phyloP scores from a whole-genome alignment of 1,284 basidiomycete genomes.

The Schizophyllum commune region DNA sequence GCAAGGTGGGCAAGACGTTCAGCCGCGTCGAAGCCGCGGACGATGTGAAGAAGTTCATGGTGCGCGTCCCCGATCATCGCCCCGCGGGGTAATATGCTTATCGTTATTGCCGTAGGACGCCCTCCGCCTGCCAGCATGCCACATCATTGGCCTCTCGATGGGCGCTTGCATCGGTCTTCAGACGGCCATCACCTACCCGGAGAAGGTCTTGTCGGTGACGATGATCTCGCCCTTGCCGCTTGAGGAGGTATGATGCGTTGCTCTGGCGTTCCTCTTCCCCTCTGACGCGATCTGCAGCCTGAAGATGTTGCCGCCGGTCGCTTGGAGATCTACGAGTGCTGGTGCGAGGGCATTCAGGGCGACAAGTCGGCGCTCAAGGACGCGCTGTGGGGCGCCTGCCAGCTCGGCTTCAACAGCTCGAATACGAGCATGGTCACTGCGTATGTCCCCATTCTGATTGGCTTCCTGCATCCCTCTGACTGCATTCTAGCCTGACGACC shows the following conservation, averaged over 20 bases:
- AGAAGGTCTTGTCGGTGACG: slow-evolving; percentile 27
- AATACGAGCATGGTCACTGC: slow-evolving; percentile 20
- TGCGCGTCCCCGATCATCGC: slow-evolving; percentile 4
- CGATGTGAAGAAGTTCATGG: slow-evolving; percentile 25
- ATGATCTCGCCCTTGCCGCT: slow-evolving; percentile 29
- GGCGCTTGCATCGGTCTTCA: slow-evolving; percentile 29
- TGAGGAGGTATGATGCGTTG: slow-evolving; percentile 22
- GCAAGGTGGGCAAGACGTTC: slow-evolving; percentile 17
- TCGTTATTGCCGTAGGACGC: slow-evolving; percentile 18
- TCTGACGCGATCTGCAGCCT: slow-evolving; percentile 17
- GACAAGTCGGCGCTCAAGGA: slow-evolving; percentile 22
- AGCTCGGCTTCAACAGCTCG: slow-evolving; percentile 28
- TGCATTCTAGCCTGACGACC: slow-evolving; percentile 16
- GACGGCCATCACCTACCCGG: slow-evolving; percentile 24
- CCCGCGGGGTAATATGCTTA: not conserved
- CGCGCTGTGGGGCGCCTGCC: slow-evolving; percentile 23
- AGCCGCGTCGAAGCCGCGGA: slow-evolving; percentile 23
- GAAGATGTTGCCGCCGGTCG: slow-evolving; percentile 27
- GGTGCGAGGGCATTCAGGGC: slow-evolving; percentile 18
- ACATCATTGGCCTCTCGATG: slow-evolving; percentile 31
- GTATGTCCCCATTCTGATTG: slow-evolving; percentile 17
- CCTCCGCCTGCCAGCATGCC: slow-evolving; percentile 25
- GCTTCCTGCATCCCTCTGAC: not conserved
- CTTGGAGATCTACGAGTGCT: slow-evolving; percentile 26
- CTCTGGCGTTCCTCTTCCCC: not conserved